phyloP scores from a whole-genome alignment of 352 stramenopile species.

The Pythium diclinum region DNA sequence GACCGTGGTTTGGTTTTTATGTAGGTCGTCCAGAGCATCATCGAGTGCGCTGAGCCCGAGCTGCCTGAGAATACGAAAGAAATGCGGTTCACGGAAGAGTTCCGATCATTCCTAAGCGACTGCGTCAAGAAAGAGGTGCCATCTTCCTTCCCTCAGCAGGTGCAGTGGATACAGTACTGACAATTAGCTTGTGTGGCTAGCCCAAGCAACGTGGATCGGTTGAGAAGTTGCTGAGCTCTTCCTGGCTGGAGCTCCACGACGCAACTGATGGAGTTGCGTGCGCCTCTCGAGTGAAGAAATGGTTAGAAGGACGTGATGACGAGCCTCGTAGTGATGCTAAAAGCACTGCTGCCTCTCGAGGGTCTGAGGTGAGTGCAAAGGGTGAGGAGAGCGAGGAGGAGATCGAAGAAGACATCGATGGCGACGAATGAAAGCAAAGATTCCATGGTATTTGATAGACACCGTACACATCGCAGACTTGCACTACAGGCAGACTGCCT shows the following conservation, averaged over 20 bases:
- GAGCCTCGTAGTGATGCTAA: slow-evolving; percentile 4
- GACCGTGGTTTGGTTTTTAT: not conserved
- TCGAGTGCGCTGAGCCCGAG: slow-evolving; percentile 51
- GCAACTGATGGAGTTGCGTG: slow-evolving; percentile 37
- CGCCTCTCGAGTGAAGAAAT: slow-evolving; percentile 31
- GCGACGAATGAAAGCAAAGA: slow-evolving; percentile 8
- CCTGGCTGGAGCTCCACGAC: slow-evolving; percentile 57
- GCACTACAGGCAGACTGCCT: no score
- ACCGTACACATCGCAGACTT: not conserved
- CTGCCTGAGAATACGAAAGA: slow-evolving; percentile 34
- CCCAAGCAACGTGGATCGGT: slow-evolving; percentile 55
- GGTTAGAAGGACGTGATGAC: slow-evolving; percentile 27
- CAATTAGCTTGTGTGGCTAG: slow-evolving; percentile 19
- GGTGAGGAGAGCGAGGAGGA: slow-evolving; percentile 48
- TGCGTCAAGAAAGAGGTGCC: slow-evolving; percentile 69
- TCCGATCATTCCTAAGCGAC: slow-evolving; percentile 51
- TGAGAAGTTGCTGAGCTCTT: slow-evolving; percentile 44
- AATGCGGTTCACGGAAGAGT: slow-evolving; percentile 44
- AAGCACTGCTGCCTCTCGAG: not conserved
- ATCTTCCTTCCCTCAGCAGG: no score
- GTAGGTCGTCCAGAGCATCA: slow-evolving; percentile 72
- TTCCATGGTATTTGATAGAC: not conserved
- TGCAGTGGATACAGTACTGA: no score
- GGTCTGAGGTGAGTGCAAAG: not conserved
- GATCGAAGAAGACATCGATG: slow-evolving; percentile 46